Conservation (phyloP, 1,284 basidiomycete genomes). For the Fomes fomentarius region DNA sequence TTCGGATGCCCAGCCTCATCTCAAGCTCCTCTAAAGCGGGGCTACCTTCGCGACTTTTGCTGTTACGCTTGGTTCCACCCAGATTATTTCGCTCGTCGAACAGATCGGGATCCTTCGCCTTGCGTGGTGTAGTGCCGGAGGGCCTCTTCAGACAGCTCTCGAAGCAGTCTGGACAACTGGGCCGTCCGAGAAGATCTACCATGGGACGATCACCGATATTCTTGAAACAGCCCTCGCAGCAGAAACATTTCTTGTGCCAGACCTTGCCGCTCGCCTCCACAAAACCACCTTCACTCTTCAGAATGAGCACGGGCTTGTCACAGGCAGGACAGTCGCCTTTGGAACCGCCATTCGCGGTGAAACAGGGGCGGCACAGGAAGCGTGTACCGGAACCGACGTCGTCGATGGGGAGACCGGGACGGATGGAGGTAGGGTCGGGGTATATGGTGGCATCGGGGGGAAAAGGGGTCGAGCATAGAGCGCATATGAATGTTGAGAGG, state of each 20-base stretch:
- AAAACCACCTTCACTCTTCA: slow-evolving; percentile 77
- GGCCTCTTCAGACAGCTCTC: slow-evolving; percentile 65
- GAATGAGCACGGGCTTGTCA: slow-evolving; percentile 65
- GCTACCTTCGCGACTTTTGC: slow-evolving; percentile 57
- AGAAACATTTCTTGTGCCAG: slow-evolving; percentile 82
- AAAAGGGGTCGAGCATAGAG: slow-evolving; percentile 64
- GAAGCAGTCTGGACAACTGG: slow-evolving; percentile 77
- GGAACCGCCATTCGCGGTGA: slow-evolving; percentile 69
- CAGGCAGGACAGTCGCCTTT: slow-evolving; percentile 73
- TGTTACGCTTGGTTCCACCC: slow-evolving; percentile 39
- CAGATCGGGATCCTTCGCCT: slow-evolving; percentile 28
- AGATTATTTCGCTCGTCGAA: slow-evolving; percentile 39
- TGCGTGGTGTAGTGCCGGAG: slow-evolving; percentile 34
- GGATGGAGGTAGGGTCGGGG: slow-evolving; percentile 59
- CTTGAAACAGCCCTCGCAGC: slow-evolving; percentile 70
- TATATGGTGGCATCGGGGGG: slow-evolving; percentile 82
- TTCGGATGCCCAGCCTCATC: slow-evolving; percentile 49
- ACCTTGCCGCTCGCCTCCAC: slow-evolving; percentile 67
- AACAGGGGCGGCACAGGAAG: slow-evolving; percentile 76
- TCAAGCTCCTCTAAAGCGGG: slow-evolving; percentile 63
- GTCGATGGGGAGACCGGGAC: slow-evolving; percentile 21
- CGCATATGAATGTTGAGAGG: slow-evolving; percentile 66
- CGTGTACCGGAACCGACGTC: slow-evolving; percentile 42
- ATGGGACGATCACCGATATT: slow-evolving; percentile 73
- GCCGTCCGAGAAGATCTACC: slow-evolving; percentile 79